Conservation (phyloP, 306 rosid genomes). For the Gynostemma pentaphyllum region DNA sequence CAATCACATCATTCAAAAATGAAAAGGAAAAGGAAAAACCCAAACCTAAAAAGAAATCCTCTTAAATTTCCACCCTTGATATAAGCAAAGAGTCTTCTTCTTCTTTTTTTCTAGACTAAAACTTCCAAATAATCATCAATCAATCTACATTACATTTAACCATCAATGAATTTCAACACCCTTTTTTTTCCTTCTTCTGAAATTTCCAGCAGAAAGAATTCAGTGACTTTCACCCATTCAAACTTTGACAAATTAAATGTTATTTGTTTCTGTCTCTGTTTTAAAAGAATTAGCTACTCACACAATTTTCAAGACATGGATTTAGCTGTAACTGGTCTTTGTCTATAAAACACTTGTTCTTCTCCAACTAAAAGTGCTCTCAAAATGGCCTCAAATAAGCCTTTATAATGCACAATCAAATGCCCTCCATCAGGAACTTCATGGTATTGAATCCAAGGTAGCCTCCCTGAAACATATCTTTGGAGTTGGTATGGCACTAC, state of each 20-base stretch:
- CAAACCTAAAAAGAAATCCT: too few relatives aligned
- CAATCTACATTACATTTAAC: not conserved
- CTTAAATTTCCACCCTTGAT: too few relatives aligned
- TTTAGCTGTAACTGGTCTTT: constrained; percentile 9
- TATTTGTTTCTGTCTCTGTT: not conserved
- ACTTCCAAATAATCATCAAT: not conserved
- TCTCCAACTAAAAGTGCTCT: constrained; percentile 83
- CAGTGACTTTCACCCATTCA: not conserved
- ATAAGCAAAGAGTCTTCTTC: too few relatives aligned
- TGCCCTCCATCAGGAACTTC: constrained; percentile 94
- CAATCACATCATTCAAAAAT: too few relatives aligned
- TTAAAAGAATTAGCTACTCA: not conserved
- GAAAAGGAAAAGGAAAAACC: too few relatives aligned
- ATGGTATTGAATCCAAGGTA: constrained; percentile 82
- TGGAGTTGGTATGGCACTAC: constrained; percentile 79
- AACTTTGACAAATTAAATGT: not conserved
- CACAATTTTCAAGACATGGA: not conserved
- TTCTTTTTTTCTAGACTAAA: not conserved
- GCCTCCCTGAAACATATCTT: constrained; percentile 51
- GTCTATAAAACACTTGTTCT: constrained; percentile 40
- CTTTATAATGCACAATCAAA: constrained; percentile 68
- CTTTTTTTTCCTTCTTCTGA: not conserved
- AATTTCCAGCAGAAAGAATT: not conserved
- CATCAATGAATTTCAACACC: not conserved
- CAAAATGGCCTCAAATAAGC: constrained; percentile 68